Evolutionary conservation across 1,139 yeast species (phyloP), one percentile per base, ranked within the genome.

Genomic region (Lodderomyces orthopsilosis): DNA sequence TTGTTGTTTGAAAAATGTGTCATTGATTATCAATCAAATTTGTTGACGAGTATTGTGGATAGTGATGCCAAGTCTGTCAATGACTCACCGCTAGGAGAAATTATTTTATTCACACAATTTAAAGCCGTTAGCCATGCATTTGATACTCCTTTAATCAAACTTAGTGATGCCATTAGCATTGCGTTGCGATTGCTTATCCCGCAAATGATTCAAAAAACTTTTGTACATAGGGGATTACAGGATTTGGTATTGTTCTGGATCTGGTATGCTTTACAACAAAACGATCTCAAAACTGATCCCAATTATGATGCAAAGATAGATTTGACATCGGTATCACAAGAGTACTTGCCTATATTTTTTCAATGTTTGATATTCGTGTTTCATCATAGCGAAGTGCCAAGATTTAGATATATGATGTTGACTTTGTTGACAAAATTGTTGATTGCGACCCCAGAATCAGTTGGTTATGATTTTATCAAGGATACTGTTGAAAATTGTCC

Each of bases 401-500:
- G 52, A 51, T 41, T 42, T 45, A 54, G 70, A 35, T 69, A 59
- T 43, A 57, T 58, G 34, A 58, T 65, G 9, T 60, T 77, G 51
- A 79, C 84, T 0, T 63, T 83, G 38, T 60, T 84, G 41, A 75
- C 82, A 1, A 79, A 75, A 51, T 56, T 83, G 1, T 61, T 90
- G 50, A 73, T 83, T 3, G 58, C 76, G 28, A 63, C 82, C 33
- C 77, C 82, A 0, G 88, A 85, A 47, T 66, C 67, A 2, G 65
- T 72, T 12, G 67, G 86, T 1, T 86, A 79, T 60, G 70, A 68
- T 4, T 87, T 85, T 55, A 67, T 88, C 17, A 57, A 72, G 34
- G 93, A 87, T 57, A 75, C 93, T 0, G 68, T 91, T 46, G 65
- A 70, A 28, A 70, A 77, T 45, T 87, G 95, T 56, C 95, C 96